phyloP scores from a whole-genome alignment of 2,329 filamentous ascomycete species.

The Alternaria alternata region DNA sequence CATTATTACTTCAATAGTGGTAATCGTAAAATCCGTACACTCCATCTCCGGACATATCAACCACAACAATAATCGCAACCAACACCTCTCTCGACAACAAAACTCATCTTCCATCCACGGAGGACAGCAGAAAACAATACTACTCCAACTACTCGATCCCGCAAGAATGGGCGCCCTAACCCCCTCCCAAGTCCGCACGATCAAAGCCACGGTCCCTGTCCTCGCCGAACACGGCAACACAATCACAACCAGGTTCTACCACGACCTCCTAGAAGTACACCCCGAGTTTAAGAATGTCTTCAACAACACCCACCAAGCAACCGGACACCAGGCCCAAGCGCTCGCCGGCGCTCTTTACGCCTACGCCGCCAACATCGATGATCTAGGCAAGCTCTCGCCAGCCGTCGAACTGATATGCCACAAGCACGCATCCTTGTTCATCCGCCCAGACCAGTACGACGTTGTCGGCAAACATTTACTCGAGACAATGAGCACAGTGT shows the following conservation, averaged over 20 bases:
- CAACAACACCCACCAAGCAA: slow-evolving; percentile 74
- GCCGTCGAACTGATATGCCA: slow-evolving; percentile 75
- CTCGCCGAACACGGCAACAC: slow-evolving; percentile 71
- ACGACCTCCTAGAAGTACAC: slow-evolving; percentile 70
- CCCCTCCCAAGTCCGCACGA: slow-evolving; percentile 67
- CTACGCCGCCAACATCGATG: slow-evolving; percentile 76
- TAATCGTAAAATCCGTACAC: not conserved
- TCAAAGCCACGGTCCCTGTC: slow-evolving; percentile 75
- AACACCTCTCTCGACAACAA: not conserved
- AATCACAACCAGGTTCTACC: slow-evolving; percentile 77
- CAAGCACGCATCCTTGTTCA: slow-evolving; percentile 76
- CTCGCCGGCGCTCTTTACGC: slow-evolving; percentile 73
- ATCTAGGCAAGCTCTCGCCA: slow-evolving; percentile 66
- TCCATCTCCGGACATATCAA: not conserved
- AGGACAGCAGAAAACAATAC: not conserved
- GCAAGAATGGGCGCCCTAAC: slow-evolving; percentile 59
- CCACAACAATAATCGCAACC: not conserved
- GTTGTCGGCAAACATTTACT: slow-evolving; percentile 75
- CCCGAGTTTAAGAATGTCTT: slow-evolving; percentile 75
- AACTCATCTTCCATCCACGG: not conserved
- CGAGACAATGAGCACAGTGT: slow-evolving; percentile 70
- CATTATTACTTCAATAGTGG: not conserved
- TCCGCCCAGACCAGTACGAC: slow-evolving; percentile 73
- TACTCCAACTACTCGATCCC: slow-evolving; percentile 3
- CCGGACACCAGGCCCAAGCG: slow-evolving; percentile 72